Base-by-base conservation (phyloP, 208 protist species). In the Wallacemonas sp. region DNA sequence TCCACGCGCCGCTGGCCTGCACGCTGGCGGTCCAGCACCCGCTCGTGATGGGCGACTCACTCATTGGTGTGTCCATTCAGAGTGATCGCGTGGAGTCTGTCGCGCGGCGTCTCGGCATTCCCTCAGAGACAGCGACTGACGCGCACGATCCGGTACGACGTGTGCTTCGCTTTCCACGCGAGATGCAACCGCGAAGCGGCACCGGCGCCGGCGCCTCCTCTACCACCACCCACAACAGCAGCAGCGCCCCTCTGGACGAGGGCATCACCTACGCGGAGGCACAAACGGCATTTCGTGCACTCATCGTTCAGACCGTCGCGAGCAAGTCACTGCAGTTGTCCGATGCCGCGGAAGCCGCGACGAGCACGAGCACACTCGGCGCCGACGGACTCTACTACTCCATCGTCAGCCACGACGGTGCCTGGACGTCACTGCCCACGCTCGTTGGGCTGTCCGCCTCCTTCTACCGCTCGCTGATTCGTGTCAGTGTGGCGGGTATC, bases 401-500 rank as follows among this genome's bases (percentile, higher is more conserved):
- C 33, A n/a, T 21, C 49, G 17, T 30, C 21, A 8, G 47, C 47
- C 21, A 55, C 47, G 47, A 55, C 26, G 39, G 57, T 36, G 41
- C 57, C 36, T 92, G 86, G 86, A 69, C 78, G 26, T 65, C 73
- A 14, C 72, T 89, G 38, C 84, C 84, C 4, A 94, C 88, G 26
- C 61, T 91, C 24, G 32, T 91, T 39, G 82, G 74, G 19, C 58
- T 78, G 57, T 78, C 81, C 60, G 64, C 83, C 2, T 85, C 78
- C 4, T 61, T 87, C n/a, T 46, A 64, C 21, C 55, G 79, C 5
- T 71, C 84, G 48, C 78, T 78, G 8, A n/a, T 89, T 19, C 76
- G 78, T n/a, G n/a, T 94, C 30, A 94, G 80, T 62, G 75, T 71
- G 1, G 83, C 88, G n/a, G 72, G 78, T 2, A 91, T 94, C 39